Conservation (phyloP, 1,284 basidiomycete genomes). For the Pholiota adiposa region DNA sequence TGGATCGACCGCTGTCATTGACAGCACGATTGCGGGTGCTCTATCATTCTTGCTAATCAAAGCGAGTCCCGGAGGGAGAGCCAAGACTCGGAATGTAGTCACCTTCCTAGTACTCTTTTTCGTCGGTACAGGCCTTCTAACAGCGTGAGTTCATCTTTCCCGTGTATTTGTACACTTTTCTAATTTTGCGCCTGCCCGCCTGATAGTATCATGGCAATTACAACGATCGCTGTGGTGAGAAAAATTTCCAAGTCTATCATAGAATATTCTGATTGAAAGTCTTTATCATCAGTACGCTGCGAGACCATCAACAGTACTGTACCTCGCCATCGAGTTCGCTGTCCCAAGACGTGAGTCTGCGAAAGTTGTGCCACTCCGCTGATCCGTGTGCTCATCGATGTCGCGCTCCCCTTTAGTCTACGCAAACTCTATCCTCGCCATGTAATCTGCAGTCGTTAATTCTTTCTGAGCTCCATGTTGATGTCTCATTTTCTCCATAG, state of each 20-base stretch:
- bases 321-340: slow-evolving; percentile 12
- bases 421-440: slow-evolving; percentile 11
- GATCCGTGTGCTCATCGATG: background rate
- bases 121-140: slow-evolving; percentile 6
- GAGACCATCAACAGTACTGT: slow-evolving; percentile 8
- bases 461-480: background rate
- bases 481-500: background rate
- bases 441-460: background rate
- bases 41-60: slow-evolving; percentile 8
- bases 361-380: background rate
- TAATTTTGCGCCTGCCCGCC: background rate
- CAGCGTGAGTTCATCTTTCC: slow-evolving; percentile 2
- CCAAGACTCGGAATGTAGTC: slow-evolving; percentile 4
- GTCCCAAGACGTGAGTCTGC: slow-evolving; percentile 3
- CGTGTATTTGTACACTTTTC: background rate
- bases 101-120: slow-evolving; percentile 9
- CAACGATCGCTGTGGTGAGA: slow-evolving; percentile 10
- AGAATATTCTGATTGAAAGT: background rate
- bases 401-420: background rate
- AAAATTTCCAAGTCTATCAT: background rate
- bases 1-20: slow-evolving; percentile 11
- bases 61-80: too few species aligned
- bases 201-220: slow-evolving; percentile 8
- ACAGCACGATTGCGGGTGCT: slow-evolving; percentile 9
- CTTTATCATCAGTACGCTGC: slow-evolving; percentile 3